Evolutionary conservation across 2,329 filamentous ascomycete genomes (phyloP).

Genomic region (Atkinsonella texensis): DNA sequence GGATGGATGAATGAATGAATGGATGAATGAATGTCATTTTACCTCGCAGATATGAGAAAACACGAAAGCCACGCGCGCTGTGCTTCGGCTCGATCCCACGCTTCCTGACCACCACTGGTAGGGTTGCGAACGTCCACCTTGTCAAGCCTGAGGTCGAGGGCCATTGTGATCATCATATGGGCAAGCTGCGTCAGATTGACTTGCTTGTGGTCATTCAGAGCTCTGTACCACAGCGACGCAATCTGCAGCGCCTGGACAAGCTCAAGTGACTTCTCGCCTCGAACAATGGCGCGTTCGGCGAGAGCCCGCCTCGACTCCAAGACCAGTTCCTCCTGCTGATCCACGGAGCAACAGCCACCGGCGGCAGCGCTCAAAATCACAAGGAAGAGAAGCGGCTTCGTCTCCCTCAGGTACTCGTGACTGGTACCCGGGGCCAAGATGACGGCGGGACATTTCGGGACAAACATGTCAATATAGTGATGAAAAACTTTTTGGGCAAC

Average conservation of each 20-base stretch:
- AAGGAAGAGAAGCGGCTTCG: conserved; percentile 3
- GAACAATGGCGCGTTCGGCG: neutral
- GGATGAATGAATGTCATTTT: neutral
- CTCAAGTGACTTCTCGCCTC: conserved; percentile 4
- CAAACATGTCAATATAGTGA: conserved; percentile 1
- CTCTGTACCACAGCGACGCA: conserved; percentile 3
- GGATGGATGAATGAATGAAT: neutral
- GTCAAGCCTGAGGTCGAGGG: neutral
- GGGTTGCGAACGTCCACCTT: neutral
- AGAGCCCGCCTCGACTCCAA: neutral
- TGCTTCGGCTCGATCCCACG: conserved; percentile 4
- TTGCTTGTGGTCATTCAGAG: neutral
- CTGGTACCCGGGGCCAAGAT: conserved; percentile 1
- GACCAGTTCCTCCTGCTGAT: neutral
- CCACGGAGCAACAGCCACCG: neutral
- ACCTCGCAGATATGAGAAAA: conserved; percentile 4
- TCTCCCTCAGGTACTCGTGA: conserved; percentile 1
- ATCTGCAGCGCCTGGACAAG: conserved; percentile 4
- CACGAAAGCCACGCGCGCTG: conserved; percentile 3
- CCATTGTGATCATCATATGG: conserved; percentile 2
- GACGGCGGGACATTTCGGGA: conserved; percentile 3
- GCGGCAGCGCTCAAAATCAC: conserved; percentile 4
- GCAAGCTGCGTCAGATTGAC: neutral
- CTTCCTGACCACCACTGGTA: neutral
- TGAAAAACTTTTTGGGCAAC: conserved; percentile 1